Percentiles rank a stretch among this genome's conserved stretches.
Conservation (phyloP, 371 early-diverging fungal species). For the Phascolomyces articulosus region DNA sequence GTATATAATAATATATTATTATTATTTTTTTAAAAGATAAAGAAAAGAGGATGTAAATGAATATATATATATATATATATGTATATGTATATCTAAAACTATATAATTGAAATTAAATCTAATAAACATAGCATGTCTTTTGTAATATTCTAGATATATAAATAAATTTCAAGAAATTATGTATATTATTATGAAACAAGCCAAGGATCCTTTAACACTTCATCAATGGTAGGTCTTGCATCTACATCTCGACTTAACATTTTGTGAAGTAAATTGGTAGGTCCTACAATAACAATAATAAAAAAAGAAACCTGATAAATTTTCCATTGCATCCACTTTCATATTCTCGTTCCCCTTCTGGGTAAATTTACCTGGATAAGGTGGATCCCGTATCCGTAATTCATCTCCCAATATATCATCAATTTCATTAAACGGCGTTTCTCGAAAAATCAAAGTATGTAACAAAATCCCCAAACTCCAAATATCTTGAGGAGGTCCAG, state of each 20-base stretch:
- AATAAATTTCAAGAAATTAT: too few relatives aligned
- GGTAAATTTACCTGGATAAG: constrained; percentile 64
- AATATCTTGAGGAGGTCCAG: constrained; percentile 80
- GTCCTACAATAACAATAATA: constrained; percentile 29
- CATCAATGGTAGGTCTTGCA: constrained; percentile 54
- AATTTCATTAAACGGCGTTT: constrained; percentile 82
- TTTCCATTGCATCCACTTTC: too few relatives aligned
- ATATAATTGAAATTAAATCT: too few relatives aligned
- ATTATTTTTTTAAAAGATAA: too few relatives aligned
- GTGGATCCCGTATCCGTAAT: constrained; percentile 60
- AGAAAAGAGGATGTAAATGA: too few relatives aligned
- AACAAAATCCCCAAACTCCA: constrained; percentile 85
- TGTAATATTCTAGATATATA: too few relatives aligned
- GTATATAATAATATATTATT: too few relatives aligned
- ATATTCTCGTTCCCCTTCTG: too few relatives aligned
- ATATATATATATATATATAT: too few relatives aligned
- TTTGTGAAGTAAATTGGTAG: constrained; percentile 52
- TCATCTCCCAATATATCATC: constrained; percentile 73
- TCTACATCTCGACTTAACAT: constrained; percentile 57
- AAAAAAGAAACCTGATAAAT: background rate
- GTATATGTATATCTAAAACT: too few relatives aligned
- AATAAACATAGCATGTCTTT: too few relatives aligned
- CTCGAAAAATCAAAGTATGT: constrained; percentile 78
- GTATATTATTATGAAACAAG: too few relatives aligned
- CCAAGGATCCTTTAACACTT: constrained; percentile 62